Evolutionary conservation across 345 rosid genomes (phyloP).

Genomic region (Syzygium aqueum): DNA sequence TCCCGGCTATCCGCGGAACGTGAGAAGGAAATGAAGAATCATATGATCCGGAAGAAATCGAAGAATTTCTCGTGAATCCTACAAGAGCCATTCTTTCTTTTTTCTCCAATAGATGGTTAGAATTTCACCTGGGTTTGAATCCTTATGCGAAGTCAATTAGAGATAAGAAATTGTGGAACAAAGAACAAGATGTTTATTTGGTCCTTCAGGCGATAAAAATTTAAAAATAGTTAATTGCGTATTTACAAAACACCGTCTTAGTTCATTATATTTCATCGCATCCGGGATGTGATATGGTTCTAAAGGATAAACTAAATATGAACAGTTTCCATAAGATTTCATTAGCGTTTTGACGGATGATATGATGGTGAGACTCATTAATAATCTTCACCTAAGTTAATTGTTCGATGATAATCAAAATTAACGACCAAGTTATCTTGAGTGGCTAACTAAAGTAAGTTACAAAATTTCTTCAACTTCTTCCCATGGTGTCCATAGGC

Average conservation of each 20-base stretch:
- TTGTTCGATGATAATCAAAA: background rate
- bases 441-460: background rate
- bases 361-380: background rate
- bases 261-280: background rate
- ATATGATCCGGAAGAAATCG: background rate
- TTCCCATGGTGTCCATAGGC: background rate
- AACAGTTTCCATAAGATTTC: background rate
- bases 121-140: background rate
- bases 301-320: rapidly evolving
- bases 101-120: rapidly evolving
- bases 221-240: no score
- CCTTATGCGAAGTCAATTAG: rapidly evolving
- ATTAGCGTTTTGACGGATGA: background rate
- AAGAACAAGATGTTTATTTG: background rate
- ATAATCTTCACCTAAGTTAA: background rate
- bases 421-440: background rate
- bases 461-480: background rate
- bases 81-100: background rate
- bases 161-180: background rate
- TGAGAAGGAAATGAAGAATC: background rate
- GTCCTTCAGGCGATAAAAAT: background rate
- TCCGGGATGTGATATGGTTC: no score
- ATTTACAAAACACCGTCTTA: background rate
- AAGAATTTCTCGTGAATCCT: background rate
- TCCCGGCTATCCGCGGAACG: no score